Evolutionary conservation across 2,329 filamentous ascomycete species (phyloP).

Genomic region (Epichloe typhina): DNA sequence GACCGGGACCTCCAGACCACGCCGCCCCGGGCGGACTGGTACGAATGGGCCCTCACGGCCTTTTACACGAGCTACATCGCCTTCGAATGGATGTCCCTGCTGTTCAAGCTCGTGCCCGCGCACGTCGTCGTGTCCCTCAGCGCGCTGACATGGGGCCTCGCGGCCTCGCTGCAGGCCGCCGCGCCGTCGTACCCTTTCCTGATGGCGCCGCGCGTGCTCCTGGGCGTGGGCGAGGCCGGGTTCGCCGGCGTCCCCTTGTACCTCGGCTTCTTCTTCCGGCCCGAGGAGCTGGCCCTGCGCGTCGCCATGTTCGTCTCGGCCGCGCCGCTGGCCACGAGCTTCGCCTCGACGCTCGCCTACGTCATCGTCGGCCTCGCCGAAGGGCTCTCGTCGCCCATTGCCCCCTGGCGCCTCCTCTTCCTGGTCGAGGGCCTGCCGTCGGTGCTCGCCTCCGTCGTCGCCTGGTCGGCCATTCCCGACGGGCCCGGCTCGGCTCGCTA

Average conservation of each 20-base stretch:
- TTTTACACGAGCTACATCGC: constrained; percentile 52
- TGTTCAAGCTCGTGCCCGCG: constrained; percentile 47
- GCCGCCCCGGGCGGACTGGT: constrained; percentile 33
- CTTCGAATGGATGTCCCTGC: constrained; percentile 52
- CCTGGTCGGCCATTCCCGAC: constrained; percentile 67
- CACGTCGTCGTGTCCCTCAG: constrained; percentile 46
- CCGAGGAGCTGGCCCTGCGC: constrained; percentile 66
- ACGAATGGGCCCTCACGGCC: constrained; percentile 46
- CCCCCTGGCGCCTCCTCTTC: constrained; percentile 74
- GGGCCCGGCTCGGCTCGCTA: constrained; percentile 53
- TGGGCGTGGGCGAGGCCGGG: constrained; percentile 52
- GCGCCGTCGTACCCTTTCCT: constrained; percentile 50
- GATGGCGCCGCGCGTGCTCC: constrained; percentile 38
- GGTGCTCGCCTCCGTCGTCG: constrained; percentile 57
- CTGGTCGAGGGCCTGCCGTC: constrained; percentile 77
- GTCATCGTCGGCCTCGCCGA: constrained; percentile 55
- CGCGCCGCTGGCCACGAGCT: constrained; percentile 62
- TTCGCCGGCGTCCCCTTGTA: constrained; percentile 53
- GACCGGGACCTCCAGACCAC: constrained; percentile 43
- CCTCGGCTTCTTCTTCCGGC: constrained; percentile 50
- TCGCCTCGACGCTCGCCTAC: constrained; percentile 71
- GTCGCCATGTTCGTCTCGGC: constrained; percentile 83
- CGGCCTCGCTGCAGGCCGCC: constrained; percentile 60
- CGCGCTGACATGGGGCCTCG: constrained; percentile 67
- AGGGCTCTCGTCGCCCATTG: constrained; percentile 49